Evolutionary conservation across 225 moss, liverwort and hornwort species (phyloP), one percentile per base, ranked within the genome.

Genomic region (Climacium dendroides): DNA sequence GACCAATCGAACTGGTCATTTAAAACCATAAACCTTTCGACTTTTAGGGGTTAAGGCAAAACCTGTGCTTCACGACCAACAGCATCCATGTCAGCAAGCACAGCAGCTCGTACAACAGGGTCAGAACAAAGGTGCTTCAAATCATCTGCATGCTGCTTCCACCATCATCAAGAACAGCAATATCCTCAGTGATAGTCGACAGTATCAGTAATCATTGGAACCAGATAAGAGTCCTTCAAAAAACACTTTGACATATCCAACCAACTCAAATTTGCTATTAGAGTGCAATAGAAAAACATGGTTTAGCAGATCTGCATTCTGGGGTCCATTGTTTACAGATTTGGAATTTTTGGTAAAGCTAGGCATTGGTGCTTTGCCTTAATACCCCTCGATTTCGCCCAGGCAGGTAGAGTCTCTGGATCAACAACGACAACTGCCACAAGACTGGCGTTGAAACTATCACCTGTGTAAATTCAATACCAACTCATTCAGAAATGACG

Each of bases 31-130:
- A 19, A 43, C 30, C 70, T 71, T 48, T 30, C 20, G 79, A 59
- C 20, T 58, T 71, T 7, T 26, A n/a, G 23, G 50, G 61, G 29
- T 66, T 43, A 71, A 82, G 75, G 70, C 34, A 74, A 79, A 87
- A 94, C 94, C 94, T 96, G 94, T 19, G 95, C 92, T 83, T 85
- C 91, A 50, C 90, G 95, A 89, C 93, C 98, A 83, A 96, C 89
- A 87, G 88, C 94, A 92, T 97, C 92, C 97, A 99, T 99, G 86
- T 99, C 98, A 82, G 95, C 95, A 71, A 95, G 93, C 71, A 99
- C 96, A 88, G 96, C 96, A 81, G 92, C 93, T 90, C 92, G 91
- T 23, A 99, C 94, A 80, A 93, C 89, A 77, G 93, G 95, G 90
- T 97, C 91, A 84, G 80, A 84, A 89, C 95, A 97, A 58, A 99